Evolutionary conservation across 345 rosid species (phyloP).

Genomic region (Lepidium sativum): DNA sequence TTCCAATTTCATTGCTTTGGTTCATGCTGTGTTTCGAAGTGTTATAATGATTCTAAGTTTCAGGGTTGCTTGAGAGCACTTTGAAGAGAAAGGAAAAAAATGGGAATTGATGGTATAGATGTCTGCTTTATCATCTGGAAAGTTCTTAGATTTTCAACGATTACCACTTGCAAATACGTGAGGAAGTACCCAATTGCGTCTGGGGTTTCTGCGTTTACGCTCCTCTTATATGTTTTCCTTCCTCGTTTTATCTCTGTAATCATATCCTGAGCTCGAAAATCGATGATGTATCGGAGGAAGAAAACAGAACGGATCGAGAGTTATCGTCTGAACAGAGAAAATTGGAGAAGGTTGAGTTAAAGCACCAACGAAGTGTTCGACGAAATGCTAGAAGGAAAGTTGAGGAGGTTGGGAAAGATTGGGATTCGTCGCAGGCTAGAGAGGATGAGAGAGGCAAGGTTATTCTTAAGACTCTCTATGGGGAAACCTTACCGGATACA

Average conservation of each 20-base stretch:
- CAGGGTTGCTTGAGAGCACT: neutral
- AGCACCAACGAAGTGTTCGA: slow-evolving; percentile 40
- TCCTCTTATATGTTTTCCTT: slow-evolving; percentile 39
- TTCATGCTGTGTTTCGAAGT: neutral
- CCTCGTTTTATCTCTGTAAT: slow-evolving; percentile 32
- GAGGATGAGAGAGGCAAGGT: slow-evolving; percentile 19
- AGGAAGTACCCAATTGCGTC: slow-evolving; percentile 45
- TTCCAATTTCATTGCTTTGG: neutral
- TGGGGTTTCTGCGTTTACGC: slow-evolving; percentile 17
- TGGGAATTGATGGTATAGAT: slow-evolving; percentile 45
- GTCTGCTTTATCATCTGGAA: slow-evolving; percentile 35
- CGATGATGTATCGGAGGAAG: neutral
- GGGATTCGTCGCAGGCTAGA: slow-evolving; percentile 25
- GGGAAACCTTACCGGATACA: slow-evolving; percentile 13
- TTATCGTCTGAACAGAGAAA: neutral
- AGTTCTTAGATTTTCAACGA: slow-evolving; percentile 32
- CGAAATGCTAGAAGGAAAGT: slow-evolving; percentile 37
- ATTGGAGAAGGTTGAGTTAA: slow-evolving; percentile 19
- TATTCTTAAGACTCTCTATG: slow-evolving; percentile 10
- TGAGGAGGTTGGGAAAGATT: slow-evolving; percentile 29
- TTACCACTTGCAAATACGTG: slow-evolving; percentile 19
- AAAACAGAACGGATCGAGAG: neutral
- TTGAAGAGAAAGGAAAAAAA: slow-evolving; percentile 11
- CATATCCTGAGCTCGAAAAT: slow-evolving; percentile 13
- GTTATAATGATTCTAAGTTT: neutral